Percentiles rank a stretch among this genome's conserved stretches.
These are phyloP conservation scores for Fomitiporia mediterranea DNA, from an alignment of 1,284 basidiomycete species.

Conservation along the genomic window DNA sequence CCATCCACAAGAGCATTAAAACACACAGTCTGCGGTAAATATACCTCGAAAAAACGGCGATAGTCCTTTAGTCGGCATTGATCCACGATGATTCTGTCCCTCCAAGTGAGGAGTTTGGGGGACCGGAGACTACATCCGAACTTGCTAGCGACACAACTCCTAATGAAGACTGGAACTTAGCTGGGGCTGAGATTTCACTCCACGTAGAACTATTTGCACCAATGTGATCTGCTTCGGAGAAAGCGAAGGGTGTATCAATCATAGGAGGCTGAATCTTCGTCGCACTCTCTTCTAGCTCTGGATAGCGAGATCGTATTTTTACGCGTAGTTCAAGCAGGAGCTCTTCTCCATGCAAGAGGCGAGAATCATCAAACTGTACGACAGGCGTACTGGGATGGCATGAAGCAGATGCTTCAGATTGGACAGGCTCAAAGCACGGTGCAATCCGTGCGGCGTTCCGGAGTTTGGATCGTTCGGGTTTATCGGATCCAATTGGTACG, in stretches of 20 bases:
- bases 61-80: not conserved
- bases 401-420: not conserved
- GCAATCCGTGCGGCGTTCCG: not conserved
- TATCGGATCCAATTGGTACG: not conserved
- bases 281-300: too few species aligned
- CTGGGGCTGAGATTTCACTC: not conserved
- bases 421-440: not conserved
- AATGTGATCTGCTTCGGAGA: not conserved
- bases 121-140: not conserved
- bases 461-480: not conserved
- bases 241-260: not conserved
- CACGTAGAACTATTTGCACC: not conserved
- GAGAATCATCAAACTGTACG: not conserved
- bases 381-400: not conserved
- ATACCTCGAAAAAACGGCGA: not conserved
- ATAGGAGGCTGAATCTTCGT: not conserved
- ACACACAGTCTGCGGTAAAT: too few species aligned
- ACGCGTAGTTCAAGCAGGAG: constrained; percentile 11
- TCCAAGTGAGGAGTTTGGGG: not conserved
- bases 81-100: not conserved
- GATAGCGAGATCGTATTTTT: not conserved
- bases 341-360: constrained; percentile 4
- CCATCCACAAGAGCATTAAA: not conserved
- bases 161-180: not conserved
- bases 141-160: not conserved